phyloP scores from a whole-genome alignment of 768 basidiomycete species.

The Naganishia randhawae region DNA sequence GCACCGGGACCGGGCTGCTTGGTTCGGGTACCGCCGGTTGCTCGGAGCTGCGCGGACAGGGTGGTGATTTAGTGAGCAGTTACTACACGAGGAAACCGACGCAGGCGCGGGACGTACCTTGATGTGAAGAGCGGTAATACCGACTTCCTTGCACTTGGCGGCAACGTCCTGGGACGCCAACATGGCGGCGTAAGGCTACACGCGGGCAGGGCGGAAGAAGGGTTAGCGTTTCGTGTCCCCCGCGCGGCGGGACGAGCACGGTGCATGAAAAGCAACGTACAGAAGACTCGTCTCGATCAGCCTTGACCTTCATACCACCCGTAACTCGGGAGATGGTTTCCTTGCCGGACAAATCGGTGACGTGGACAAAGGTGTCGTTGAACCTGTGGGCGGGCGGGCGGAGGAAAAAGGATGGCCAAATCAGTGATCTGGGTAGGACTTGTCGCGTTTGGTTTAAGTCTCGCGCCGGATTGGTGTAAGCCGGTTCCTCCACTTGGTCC shows the following conservation, averaged over 20 bases:
- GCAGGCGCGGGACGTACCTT: slow-evolving; percentile 54
- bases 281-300: slow-evolving; percentile 99
- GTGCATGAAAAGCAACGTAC: slow-evolving; percentile 48
- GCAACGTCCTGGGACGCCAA: slow-evolving; percentile 97
- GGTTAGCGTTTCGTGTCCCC: too few relatives aligned
- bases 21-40: slow-evolving; percentile 94
- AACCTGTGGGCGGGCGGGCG: slow-evolving; percentile 54
- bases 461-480: background rate
- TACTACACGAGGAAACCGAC: background rate
- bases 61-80: background rate
- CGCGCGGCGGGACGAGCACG: background rate
- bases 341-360: slow-evolving; percentile 97
- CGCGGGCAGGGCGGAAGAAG: background rate
- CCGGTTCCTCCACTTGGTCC: background rate
- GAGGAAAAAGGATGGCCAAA: too few relatives aligned
- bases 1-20: slow-evolving; percentile 99
- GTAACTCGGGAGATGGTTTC: slow-evolving; percentile 99
- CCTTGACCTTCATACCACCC: slow-evolving; percentile 99
- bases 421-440: background rate
- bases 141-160: slow-evolving; percentile 92
- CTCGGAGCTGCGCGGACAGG: slow-evolving; percentile 60
- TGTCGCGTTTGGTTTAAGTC: background rate
- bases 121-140: slow-evolving; percentile 96
- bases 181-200: slow-evolving; percentile 70
- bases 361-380: slow-evolving; percentile 99